Conservation (phyloP, 2,329 filamentous ascomycete species). For the Penicillium sp. region DNA sequence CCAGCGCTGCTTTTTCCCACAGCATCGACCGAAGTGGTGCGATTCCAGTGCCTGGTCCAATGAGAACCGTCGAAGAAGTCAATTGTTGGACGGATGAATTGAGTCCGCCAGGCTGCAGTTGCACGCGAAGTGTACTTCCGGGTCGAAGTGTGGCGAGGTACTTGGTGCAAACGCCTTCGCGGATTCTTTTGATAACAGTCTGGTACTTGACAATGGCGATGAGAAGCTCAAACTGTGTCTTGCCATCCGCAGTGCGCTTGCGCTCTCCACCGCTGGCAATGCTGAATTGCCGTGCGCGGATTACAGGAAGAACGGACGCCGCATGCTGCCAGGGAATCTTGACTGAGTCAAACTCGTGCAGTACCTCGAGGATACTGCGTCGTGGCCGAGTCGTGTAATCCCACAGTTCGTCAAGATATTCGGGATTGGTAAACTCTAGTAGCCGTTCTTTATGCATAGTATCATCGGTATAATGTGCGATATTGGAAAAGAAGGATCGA, state of each 20-base stretch:
- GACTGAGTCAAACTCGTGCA: slow-evolving; percentile 85
- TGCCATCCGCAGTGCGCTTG: slow-evolving; percentile 39
- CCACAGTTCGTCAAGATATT: slow-evolving; percentile 86
- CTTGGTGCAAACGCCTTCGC: slow-evolving; percentile 85
- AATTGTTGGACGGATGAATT: slow-evolving; percentile 51
- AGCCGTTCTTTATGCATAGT: slow-evolving; percentile 76
- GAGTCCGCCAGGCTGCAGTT: slow-evolving; percentile 57
- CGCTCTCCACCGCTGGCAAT: slow-evolving; percentile 73
- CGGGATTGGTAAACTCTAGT: slow-evolving; percentile 76
- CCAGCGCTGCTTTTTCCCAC: slow-evolving; percentile 64
- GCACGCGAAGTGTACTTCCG: slow-evolving; percentile 62
- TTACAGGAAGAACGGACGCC: slow-evolving; percentile 73
- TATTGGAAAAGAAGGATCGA: slow-evolving; percentile 77
- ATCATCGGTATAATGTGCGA: slow-evolving; percentile 74
- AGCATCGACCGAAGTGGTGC: slow-evolving; percentile 81
- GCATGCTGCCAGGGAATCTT: slow-evolving; percentile 75
- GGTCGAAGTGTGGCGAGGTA: slow-evolving; percentile 70
- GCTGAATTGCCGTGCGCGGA: slow-evolving; percentile 91
- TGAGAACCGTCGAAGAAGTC: slow-evolving; percentile 67
- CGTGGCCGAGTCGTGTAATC: slow-evolving; percentile 92
- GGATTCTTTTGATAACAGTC: slow-evolving; percentile 79
- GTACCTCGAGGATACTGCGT: slow-evolving; percentile 85
- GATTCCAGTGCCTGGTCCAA: slow-evolving; percentile 84
- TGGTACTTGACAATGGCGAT: slow-evolving; percentile 89
- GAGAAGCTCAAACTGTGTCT: slow-evolving; percentile 68